Evolutionary conservation across 179 eudicot species (phyloP).

Genomic region (Pouteria campechiana): DNA sequence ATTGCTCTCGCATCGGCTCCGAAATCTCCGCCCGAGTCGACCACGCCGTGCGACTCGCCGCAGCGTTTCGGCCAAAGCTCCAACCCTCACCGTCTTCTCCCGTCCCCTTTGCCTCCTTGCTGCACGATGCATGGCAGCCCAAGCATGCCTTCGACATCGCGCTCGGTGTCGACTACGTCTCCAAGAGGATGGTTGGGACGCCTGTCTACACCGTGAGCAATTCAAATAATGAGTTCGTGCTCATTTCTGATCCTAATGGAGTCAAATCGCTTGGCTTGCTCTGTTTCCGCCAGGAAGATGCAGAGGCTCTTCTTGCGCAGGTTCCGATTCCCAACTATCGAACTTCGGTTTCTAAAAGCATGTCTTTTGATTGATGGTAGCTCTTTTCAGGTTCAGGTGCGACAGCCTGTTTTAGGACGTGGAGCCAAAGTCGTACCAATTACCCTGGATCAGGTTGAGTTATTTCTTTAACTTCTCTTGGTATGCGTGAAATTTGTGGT

Average conservation of each 20-base stretch:
- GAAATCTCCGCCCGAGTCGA: conserved; percentile 39
- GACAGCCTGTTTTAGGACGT: conserved; percentile 57
- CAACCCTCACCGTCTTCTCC: conserved; percentile 2
- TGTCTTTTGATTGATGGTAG: background rate
- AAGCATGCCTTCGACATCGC: conserved; percentile 27
- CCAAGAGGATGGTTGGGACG: conserved; percentile 72
- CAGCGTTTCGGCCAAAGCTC: conserved; percentile 11
- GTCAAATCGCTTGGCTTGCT: conserved; percentile 74
- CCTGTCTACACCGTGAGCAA: conserved; percentile 85
- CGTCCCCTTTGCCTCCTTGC: conserved; percentile 51
- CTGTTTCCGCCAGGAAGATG: conserved; percentile 89
- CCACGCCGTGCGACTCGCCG: conserved; percentile 36
- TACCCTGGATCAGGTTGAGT: conserved; percentile 98
- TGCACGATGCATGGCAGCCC: conserved; percentile 11
- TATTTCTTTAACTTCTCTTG: no score
- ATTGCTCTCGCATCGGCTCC: conserved; percentile 30
- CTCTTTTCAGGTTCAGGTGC: conserved; percentile 39
- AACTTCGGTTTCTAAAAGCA: background rate
- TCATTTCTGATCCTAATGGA: conserved; percentile 70
- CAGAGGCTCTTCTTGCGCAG: conserved; percentile 89
- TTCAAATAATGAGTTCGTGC: conserved; percentile 78
- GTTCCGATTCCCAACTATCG: conserved; percentile 12
- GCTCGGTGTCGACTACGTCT: conserved; percentile 41
- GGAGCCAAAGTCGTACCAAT: conserved; percentile 88
- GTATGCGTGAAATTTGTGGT: no score